Evolutionary conservation across 1,139 yeast species (phyloP), one percentile per base, ranked within the genome.

Genomic region (Kluyveromyces marxianus): DNA sequence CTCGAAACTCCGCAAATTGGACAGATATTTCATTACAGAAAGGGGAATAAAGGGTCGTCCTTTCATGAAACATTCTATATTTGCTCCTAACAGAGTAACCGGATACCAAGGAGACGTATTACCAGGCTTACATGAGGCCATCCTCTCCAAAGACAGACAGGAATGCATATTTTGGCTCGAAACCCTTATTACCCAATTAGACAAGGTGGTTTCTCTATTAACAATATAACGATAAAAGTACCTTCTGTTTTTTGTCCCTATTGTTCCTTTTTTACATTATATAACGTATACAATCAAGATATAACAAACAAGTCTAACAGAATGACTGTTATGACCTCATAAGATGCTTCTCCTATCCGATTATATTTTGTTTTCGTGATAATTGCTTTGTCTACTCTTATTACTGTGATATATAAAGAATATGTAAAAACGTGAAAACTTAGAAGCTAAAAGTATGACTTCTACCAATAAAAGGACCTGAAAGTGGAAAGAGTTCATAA

Each of bases 1-100:
- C 54, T 69, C 69, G 44, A 78, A 75, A 54, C 64, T 82, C 33
- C 70, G 75, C 32, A 72, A 72, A 33, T 54, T 82, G 37, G 87
- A 82, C 48, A 59, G 68, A 33, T 31, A 67, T 42, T 71, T 75
- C 40, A 26, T 67, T 7, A 52, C 60, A 3, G 52, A 53, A 14
- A 42, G 47, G 27, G 72, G 71, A 0, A 49, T 71, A 8, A 45
- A 46, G 2, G 61, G 58, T n/a, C 57, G 76, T 37, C 54, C 55
- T 2, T 72, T 75, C 71, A 65, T 71, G 65, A 70, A 65, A 48
- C 76, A 74, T 52, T 51, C 72, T 2, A 49, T 74, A 0, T 69
- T 66, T 50, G 75, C 74, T 2, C 76, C 77, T 1, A 57, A 62
- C 46, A 55, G 56, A 37, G 47, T 50, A 2, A 52, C 55, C 5